Conservation (phyloP, 2,329 filamentous ascomycete species). For the Diplodia corticola region DNA sequence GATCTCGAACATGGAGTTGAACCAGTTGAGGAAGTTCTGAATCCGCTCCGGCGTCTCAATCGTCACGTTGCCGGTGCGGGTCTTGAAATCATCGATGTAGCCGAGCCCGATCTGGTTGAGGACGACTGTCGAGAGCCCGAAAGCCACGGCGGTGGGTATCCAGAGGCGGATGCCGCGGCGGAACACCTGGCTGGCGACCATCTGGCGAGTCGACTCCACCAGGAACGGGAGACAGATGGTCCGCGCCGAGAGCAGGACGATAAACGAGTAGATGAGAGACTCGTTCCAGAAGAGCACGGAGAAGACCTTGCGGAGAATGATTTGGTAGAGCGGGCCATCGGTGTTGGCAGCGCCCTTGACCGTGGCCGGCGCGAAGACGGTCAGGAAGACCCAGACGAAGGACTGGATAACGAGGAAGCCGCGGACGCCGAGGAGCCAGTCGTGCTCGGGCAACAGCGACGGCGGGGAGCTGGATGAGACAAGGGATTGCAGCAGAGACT, state of each 20-base stretch:
- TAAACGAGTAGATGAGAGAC: constrained; percentile 47
- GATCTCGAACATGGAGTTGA: constrained; percentile 50
- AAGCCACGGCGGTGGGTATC: constrained; percentile 43
- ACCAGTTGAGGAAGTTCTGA: constrained; percentile 44
- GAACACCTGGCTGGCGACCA: constrained; percentile 45
- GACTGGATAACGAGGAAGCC: constrained; percentile 47
- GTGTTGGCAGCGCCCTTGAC: constrained; percentile 37
- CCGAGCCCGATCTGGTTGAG: constrained; percentile 35
- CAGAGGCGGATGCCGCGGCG: constrained; percentile 46
- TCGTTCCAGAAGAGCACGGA: constrained; percentile 50
- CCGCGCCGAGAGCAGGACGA: constrained; percentile 50
- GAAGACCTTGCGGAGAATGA: constrained; percentile 47
- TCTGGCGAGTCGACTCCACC: constrained; percentile 34
- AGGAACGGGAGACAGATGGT: constrained; percentile 48
- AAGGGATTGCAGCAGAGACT: neutral
- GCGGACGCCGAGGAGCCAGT: constrained; percentile 47
- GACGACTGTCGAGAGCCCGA: constrained; percentile 42
- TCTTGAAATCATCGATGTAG: constrained; percentile 44
- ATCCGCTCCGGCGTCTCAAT: constrained; percentile 38
- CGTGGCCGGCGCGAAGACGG: constrained; percentile 46
- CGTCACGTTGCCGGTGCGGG: constrained; percentile 40
- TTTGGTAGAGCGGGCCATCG: constrained; percentile 43
- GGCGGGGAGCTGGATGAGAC: constrained; percentile 22
- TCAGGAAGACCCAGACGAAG: constrained; percentile 49
- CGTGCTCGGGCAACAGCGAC: constrained; percentile 23